Evolutionary conservation across 2,329 filamentous ascomycete species (phyloP), one percentile per base, ranked within the genome.

Genomic region (Alternaria alternata): DNA sequence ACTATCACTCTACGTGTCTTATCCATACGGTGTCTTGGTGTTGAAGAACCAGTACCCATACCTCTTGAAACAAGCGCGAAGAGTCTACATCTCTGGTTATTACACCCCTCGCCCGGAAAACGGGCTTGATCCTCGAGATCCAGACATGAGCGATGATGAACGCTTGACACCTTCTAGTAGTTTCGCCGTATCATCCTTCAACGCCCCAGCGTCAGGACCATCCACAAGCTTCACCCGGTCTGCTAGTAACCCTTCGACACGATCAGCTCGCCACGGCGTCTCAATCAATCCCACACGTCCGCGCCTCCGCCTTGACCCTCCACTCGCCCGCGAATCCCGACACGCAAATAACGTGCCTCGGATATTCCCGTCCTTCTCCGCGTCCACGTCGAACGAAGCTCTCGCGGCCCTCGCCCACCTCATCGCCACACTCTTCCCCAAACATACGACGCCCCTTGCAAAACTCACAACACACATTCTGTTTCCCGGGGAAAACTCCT

Each of bases 1-100:
- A 57, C 72, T 81, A 54, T 80, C 81, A 53, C 68, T 81, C 20
- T 79, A 79, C 64, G 65, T 83, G 49, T 68, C 74, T 8, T 80
- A 81, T 62, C 78, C 81, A 0, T 65, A 79, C 48, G 76, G 81
- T 49, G 66, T 83, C 65, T 51, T 81, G 66, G 58, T 80, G 55
- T 46, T 81, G 73, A 76, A 77, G 59, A 73, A 64, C 28, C 59
- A 74, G 14, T 79, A 79, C 42, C 80, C 80, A 4, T 72, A 75
- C 36, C 73, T 82, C 8, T 67, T 81, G 9, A 71, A 70, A n/a
- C 80, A 80, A 52, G 78, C 78, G 14, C 73, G 73, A 36, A 78
- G 72, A 56, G 68, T 82, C 11, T 78, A 81, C 61, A 71, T 82
- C 11, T 77, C 77, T 12, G 80, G 80, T 32, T 72, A 74, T 53